Evolutionary conservation across 352 stramenopile genomes (phyloP).

Genomic region (Globisporangium nunn): DNA sequence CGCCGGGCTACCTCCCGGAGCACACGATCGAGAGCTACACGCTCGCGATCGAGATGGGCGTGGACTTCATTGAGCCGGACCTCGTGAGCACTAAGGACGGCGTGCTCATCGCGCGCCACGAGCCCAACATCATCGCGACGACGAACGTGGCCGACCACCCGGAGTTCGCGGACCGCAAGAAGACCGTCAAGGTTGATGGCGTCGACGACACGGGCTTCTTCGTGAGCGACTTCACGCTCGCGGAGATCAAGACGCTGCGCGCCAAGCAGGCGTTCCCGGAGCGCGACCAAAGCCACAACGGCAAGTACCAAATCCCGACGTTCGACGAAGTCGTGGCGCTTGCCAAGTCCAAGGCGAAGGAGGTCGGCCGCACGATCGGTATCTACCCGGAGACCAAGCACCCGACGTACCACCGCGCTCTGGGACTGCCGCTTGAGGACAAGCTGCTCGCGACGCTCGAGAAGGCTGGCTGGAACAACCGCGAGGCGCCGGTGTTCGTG

Average conservation of each 20-base stretch:
- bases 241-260: slow-evolving; percentile 84
- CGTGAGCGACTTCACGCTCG: slow-evolving; percentile 88
- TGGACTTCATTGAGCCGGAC: slow-evolving; percentile 91
- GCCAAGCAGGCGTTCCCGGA: slow-evolving; percentile 74
- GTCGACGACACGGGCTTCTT: slow-evolving; percentile 69
- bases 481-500: slow-evolving; percentile 55
- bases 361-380: slow-evolving; percentile 54
- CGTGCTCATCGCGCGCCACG: slow-evolving; percentile 80
- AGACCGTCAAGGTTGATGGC: slow-evolving; percentile 52
- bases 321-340: slow-evolving; percentile 87
- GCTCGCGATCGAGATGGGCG: slow-evolving; percentile 83
- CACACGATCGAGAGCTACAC: slow-evolving; percentile 87
- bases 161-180: slow-evolving; percentile 62
- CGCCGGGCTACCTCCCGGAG: slow-evolving; percentile 86
- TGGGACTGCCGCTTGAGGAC: slow-evolving; percentile 72
- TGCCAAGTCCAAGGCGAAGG: slow-evolving; percentile 51
- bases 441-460: slow-evolving; percentile 67
- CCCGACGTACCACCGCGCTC: slow-evolving; percentile 58
- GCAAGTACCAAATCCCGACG: slow-evolving; percentile 82
- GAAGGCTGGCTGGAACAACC: slow-evolving; percentile 58
- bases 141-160: slow-evolving; percentile 79
- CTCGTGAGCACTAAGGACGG: slow-evolving; percentile 84
- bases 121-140: slow-evolving; percentile 85
- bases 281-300: slow-evolving; percentile 76
- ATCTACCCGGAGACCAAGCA: slow-evolving; percentile 90